Percentiles rank a stretch among this genome's conserved stretches.
Evolutionary conservation across 2,329 filamentous ascomycete species (phyloP).

Genomic region (Ascochyta koolunga): DNA sequence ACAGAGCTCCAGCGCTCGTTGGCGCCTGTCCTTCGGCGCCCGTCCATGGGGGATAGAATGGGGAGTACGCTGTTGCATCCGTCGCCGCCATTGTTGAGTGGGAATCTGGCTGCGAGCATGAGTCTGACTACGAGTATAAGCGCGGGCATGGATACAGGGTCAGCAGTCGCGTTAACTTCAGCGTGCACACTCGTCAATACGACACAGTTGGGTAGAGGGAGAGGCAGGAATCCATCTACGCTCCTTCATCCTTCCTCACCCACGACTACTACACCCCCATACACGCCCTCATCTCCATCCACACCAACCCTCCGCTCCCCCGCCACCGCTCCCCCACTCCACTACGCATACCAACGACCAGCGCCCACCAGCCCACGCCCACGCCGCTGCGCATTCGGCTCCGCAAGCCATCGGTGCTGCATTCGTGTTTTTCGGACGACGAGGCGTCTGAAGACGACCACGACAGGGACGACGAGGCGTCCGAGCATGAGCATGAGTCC

Average conservation of each 20-base stretch:
- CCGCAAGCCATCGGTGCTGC: constrained; percentile 7
- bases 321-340: constrained; percentile 18
- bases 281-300: too few relatives aligned
- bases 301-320: constrained; percentile 13
- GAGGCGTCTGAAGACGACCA: constrained; percentile 1
- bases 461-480: not conserved
- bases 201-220: too few relatives aligned
- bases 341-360: constrained; percentile 15
- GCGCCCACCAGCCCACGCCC: not conserved
- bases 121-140: too few relatives aligned
- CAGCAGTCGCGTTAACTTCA: too few relatives aligned
- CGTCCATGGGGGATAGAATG: not conserved
- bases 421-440: constrained; percentile 18
- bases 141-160: too few relatives aligned
- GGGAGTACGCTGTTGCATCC: constrained; percentile 5
- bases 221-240: not conserved
- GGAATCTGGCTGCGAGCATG: too few relatives aligned
- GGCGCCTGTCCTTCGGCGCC: constrained; percentile 16
- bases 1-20: constrained; percentile 5
- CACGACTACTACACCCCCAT: too few relatives aligned
- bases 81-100: not conserved
- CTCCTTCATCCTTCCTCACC: not conserved
- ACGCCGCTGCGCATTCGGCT: not conserved
- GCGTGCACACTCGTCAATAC: too few relatives aligned
- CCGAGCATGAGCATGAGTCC: too few relatives aligned